phyloP scores from a whole-genome alignment of 176 grass and related monocot genomes.

The Oryza glaberrima region DNA sequence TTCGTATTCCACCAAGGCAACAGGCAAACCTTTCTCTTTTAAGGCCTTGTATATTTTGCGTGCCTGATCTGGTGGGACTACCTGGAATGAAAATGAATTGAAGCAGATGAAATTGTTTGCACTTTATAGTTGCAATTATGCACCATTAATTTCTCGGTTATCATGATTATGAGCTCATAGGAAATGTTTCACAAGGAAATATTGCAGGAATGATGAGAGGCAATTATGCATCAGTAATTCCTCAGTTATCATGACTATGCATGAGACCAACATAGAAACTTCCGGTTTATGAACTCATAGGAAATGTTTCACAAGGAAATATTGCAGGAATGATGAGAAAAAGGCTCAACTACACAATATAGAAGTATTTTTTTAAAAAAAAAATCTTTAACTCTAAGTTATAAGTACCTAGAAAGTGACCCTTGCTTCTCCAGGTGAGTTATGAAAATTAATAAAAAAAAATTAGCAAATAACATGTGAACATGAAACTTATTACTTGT shows the following conservation, averaged over 20 bases:
- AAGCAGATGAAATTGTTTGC: background rate
- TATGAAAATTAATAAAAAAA: background rate
- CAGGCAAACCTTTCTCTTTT: conserved; percentile 84
- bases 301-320: background rate
- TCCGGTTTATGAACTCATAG: background rate
- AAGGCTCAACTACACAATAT: background rate
- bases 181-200: background rate
- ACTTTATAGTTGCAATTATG: background rate
- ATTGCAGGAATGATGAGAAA: background rate
- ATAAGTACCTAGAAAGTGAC: background rate
- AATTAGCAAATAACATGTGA: background rate
- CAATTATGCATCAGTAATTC: background rate
- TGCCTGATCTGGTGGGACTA: conserved; percentile 85
- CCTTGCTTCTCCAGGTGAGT: background rate
- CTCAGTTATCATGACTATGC: background rate
- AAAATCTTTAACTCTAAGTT: background rate
- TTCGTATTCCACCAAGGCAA: conserved; percentile 97
- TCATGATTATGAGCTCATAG: background rate
- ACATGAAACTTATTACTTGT: background rate
- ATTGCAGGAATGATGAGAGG: background rate
- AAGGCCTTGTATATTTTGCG: conserved; percentile 80
- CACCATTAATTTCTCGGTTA: background rate
- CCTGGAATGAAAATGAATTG: conserved; percentile 44
- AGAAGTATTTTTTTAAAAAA: background rate
- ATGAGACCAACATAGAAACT: background rate